Evolutionary conservation across 2,329 filamentous ascomycete genomes (phyloP), one percentile per base, ranked within the genome.

Genomic region (Chrysosporium keratinophilum): DNA sequence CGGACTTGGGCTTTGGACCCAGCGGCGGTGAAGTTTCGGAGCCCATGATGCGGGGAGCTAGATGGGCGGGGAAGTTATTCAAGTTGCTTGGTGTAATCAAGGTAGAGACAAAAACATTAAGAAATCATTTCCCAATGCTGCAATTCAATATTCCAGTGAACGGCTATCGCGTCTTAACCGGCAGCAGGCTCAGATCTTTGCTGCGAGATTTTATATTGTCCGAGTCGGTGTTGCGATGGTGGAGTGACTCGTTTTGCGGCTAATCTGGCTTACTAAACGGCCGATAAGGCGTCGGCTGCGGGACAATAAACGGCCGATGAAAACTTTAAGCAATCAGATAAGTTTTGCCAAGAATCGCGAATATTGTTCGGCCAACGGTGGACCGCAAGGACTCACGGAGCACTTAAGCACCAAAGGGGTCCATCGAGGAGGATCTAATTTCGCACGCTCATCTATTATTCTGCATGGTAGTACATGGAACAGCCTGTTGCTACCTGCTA

Each of bases 1-100:
- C 76, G 41, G 76, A 74, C 59, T 68, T 74, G 52, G 73, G 76
- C 66, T 74, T 76, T 56, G 65, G 70, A 57, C 61, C 73, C 57
- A 65, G 65, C 39, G 69, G 69, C 57, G 70, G 70, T 57, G 65
- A 62, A 53, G 64, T 63, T 56, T 65, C 69, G 56, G 71, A 68
- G 59, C 75, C 71, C 76, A 78, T 78, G 57, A 59, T 61, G 46
- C 15, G 34, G 3, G 39, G 17, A 40, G 50, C 39, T 41, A 35
- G 23, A 45, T 9, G 41, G 41, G 14, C 28, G 17, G 47, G 35
- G 54, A 35, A 17, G 20, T 20, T 15, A 40, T 20, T 37, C 11
- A 12, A 14, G 3, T 28, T 28, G 33, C 19, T 43, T 46, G n/a
- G 37, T 31, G 34, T 14, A 33, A 20, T 2, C 6, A 19, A 43